Evolutionary conservation across 805 yeast species (phyloP), one percentile per base, ranked within the genome.

Genomic region (Saccharomycopsis fibuligera): DNA sequence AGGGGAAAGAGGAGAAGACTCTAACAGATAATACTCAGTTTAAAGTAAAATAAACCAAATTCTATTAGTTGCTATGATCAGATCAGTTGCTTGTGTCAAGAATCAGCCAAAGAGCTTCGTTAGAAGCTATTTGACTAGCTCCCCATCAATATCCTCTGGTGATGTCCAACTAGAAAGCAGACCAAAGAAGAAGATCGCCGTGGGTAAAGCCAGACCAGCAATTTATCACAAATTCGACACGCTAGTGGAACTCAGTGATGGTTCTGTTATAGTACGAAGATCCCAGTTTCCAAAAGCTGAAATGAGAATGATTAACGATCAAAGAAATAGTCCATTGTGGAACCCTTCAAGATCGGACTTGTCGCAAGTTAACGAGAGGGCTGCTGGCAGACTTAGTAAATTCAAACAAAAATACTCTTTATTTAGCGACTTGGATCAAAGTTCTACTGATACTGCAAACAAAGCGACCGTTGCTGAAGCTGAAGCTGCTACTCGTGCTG

Each of bases 121-220:
- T 5, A 49, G 54, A 48, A 37, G 44, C 6, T 51, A 51, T 35
- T 39, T 51, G 16, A 51, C 52, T 8, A 35, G 38, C 19, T 29
- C 41, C 9, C 54, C 54, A 23, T 24, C 47, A 16, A 33, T 51
- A 17, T 44, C 47, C 8, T 44, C 51, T 16, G 48, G 51, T 9
- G 55, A 52, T 30, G 48, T 53, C n/a, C 42, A 37, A 9, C 33
- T 53, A 24, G 52, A 49, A 25, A 35, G 37, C 49, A 76, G 91
- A 68, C 88, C 87, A 45, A 63, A 76, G 66, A 81, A 78, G 62
- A 83, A 79, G 63, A 83, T 86, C 58, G 66, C 70, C 52, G 66
- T 82, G 48, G 97, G 97, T 48, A 85, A 85, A 63, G 89, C 96
- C 16, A 79, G 97, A 66, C 97, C 98, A 1, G 89, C 96, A 30